phyloP scores from a whole-genome alignment of 2,329 filamentous ascomycete genomes.

The Ceratocystis eucalypticola region DNA sequence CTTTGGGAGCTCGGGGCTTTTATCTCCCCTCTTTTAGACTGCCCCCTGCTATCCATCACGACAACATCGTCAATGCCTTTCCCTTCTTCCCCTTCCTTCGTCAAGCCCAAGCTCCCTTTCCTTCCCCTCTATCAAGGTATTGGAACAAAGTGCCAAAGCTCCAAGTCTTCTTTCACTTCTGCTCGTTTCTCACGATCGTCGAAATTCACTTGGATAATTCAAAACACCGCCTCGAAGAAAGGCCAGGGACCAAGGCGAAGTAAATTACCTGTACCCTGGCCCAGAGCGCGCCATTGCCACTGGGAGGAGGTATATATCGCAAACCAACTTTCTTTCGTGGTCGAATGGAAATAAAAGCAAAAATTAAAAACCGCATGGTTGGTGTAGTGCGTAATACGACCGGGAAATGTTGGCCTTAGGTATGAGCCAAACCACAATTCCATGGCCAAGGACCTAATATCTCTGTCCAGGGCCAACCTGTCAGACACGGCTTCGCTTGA shows the following conservation, averaged over 20 bases:
- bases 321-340: background rate
- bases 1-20: background rate
- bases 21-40: background rate
- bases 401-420: background rate
- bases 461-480: background rate
- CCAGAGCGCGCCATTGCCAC: background rate
- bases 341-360: no score
- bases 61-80: background rate
- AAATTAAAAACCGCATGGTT: no score
- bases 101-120: background rate
- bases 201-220: background rate
- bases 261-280: background rate
- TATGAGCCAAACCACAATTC: background rate
- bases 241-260: background rate
- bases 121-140: background rate
- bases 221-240: background rate
- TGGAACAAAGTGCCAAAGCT: background rate
- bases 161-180: background rate
- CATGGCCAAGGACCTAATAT: background rate
- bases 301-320: background rate
- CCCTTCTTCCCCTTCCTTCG: background rate
- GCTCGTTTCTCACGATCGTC: background rate
- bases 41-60: background rate
- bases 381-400: background rate
- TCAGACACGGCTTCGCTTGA: background rate